Conservation (phyloP, 2,329 filamentous ascomycete genomes). For the Tolypocladium paradoxum region DNA sequence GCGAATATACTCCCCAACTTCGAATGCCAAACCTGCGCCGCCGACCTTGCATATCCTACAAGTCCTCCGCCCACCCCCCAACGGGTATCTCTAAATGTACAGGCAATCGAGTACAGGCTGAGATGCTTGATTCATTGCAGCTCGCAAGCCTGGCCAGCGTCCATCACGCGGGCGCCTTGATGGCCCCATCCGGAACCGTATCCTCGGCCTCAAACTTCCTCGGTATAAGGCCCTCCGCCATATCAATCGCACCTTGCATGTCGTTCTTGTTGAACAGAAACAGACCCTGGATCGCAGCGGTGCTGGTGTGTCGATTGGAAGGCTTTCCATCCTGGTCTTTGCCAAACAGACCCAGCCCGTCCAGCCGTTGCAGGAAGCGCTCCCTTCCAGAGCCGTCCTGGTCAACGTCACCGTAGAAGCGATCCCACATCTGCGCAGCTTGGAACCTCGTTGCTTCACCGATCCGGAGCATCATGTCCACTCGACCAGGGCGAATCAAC, state of each 20-base stretch:
- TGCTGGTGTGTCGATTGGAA: slow-evolving; percentile 55
- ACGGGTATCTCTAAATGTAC: slow-evolving; percentile 7
- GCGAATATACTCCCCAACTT: not conserved
- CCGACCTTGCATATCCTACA: not conserved
- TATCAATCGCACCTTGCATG: slow-evolving; percentile 73
- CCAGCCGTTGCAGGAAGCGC: slow-evolving; percentile 61
- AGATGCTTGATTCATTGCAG: not conserved
- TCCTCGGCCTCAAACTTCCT: slow-evolving; percentile 41
- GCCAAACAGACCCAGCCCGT: slow-evolving; percentile 59
- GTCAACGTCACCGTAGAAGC: slow-evolving; percentile 85
- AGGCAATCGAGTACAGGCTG: not conserved
- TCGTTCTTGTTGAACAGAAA: slow-evolving; percentile 94
- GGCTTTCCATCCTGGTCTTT: slow-evolving; percentile 36
- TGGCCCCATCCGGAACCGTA: slow-evolving; percentile 23
- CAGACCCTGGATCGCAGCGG: slow-evolving; percentile 84
- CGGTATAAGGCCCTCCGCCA: slow-evolving; percentile 59
- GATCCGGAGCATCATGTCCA: slow-evolving; percentile 86
- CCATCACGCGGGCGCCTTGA: slow-evolving; percentile 28
- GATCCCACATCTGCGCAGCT: slow-evolving; percentile 79
- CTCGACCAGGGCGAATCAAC: slow-evolving; percentile 78
- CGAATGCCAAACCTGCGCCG: not conserved
- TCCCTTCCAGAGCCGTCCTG: slow-evolving; percentile 47
- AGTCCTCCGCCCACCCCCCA: not conserved
- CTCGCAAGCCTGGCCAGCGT: not conserved
- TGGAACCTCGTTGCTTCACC: slow-evolving; percentile 82